Conservation (phyloP, 495 filamentous ascomycete genomes). For the Penicillium tannophilum region DNA sequence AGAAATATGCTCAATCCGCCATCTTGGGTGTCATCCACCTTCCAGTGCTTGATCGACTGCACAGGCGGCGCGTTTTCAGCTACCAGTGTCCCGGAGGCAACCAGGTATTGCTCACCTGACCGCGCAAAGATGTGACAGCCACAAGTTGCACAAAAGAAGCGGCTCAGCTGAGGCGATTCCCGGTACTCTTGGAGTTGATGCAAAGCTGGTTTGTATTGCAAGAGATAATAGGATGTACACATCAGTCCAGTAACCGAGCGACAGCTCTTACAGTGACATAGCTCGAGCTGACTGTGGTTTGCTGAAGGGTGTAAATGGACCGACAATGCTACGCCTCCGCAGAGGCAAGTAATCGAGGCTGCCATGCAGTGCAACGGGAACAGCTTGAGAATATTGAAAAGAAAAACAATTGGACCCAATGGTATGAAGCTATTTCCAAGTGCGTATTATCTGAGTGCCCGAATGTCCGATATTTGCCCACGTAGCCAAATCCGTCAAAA, state of each 20-base stretch:
- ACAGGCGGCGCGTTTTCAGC: constrained; percentile 37
- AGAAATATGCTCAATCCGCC: constrained; percentile 61
- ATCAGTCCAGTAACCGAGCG: constrained; percentile 61
- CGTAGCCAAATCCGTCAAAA: neutral
- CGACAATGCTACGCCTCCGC: constrained; percentile 47
- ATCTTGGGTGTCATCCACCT: constrained; percentile 54
- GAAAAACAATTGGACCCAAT: neutral
- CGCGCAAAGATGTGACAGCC: constrained; percentile 62
- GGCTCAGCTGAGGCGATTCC: constrained; percentile 47
- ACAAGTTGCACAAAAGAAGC: constrained; percentile 71
- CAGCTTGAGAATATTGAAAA: neutral
- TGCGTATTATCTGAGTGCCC: neutral
- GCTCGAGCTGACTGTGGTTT: constrained; percentile 33
- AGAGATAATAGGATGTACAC: constrained; percentile 52
- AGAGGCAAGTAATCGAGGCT: constrained; percentile 56
- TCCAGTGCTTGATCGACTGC: constrained; percentile 47
- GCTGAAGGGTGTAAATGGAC: constrained; percentile 37
- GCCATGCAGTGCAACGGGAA: constrained; percentile 13
- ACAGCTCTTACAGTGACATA: constrained; percentile 70
- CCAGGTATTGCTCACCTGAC: constrained; percentile 39
- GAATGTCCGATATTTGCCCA: neutral
- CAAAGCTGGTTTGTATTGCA: constrained; percentile 38
- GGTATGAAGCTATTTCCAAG: neutral
- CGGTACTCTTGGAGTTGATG: constrained; percentile 50
- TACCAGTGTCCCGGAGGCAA: constrained; percentile 44